A percentile compares a stretch with the other conserved stretches of the same genome.
Conservation (phyloP, 2,329 filamentous ascomycete genomes). For the Epichloe scottii region DNA sequence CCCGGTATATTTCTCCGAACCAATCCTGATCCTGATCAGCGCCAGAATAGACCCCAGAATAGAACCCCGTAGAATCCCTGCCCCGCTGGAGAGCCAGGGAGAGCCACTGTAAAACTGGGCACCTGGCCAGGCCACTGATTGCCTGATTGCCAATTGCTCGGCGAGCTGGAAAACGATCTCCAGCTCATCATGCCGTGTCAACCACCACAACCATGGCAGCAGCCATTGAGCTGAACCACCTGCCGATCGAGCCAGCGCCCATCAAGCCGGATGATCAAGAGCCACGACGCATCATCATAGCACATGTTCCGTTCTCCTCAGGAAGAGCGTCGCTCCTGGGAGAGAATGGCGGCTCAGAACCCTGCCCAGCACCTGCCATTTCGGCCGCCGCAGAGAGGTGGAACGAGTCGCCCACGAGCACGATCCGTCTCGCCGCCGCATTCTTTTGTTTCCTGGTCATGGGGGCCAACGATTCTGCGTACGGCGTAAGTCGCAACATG, state of each 20-base stretch:
- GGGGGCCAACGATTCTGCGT: conserved; percentile 46
- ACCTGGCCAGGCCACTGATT: too few relatives aligned
- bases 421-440: conserved; percentile 34
- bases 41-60: too few relatives aligned
- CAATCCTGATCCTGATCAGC: background rate
- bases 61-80: too few relatives aligned
- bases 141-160: too few relatives aligned
- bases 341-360: conserved; percentile 2
- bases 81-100: too few relatives aligned
- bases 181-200: background rate
- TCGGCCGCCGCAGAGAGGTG: conserved; percentile 23
- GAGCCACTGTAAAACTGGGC: too few relatives aligned
- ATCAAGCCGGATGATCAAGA: background rate
- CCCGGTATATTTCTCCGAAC: background rate
- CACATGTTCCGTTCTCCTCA: background rate
- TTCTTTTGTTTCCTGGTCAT: conserved; percentile 47
- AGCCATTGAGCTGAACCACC: background rate
- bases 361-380: background rate
- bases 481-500: conserved; percentile 32
- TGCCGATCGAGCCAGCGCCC: background rate
- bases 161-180: background rate
- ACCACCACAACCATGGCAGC: background rate
- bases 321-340: background rate
- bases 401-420: conserved; percentile 37
- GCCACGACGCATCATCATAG: background rate